phyloP scores from a whole-genome alignment of 768 basidiomycete genomes.

The Postia placenta region DNA sequence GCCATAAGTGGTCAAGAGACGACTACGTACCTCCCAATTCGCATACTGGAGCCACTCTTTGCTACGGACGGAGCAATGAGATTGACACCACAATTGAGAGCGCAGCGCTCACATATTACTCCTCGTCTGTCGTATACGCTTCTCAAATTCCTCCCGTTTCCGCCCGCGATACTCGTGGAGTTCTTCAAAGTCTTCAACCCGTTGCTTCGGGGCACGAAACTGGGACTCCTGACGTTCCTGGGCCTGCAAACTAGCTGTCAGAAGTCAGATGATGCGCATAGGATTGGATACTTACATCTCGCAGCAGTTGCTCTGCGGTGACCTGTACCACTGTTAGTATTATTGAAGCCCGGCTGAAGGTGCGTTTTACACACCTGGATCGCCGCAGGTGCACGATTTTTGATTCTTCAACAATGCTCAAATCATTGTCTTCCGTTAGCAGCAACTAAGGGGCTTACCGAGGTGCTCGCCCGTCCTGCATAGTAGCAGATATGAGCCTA shows the following conservation, averaged over 20 bases:
- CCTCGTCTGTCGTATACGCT: slow-evolving; percentile 72
- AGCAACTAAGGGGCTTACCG: slow-evolving; percentile 34
- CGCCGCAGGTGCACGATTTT: slow-evolving; percentile 93
- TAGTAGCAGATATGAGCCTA: no score
- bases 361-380: slow-evolving; percentile 57
- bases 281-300: slow-evolving; percentile 57
- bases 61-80: slow-evolving; percentile 30
- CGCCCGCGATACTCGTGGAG: slow-evolving; percentile 86
- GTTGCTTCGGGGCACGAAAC: slow-evolving; percentile 88
- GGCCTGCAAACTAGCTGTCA: slow-evolving; percentile 46
- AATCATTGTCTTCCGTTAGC: background rate
- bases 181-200: slow-evolving; percentile 93
- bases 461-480: slow-evolving; percentile 81
- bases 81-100: no score
- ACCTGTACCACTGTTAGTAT: slow-evolving; percentile 49
- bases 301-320: slow-evolving; percentile 95
- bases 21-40: slow-evolving; percentile 65
- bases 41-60: slow-evolving; percentile 87
- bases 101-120: slow-evolving; percentile 72
- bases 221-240: slow-evolving; percentile 95
- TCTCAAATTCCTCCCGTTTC: slow-evolving; percentile 93
- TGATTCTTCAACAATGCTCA: no score
- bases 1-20: background rate
- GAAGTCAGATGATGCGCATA: background rate
- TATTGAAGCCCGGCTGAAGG: background rate